A percentile compares a stretch with the other conserved stretches of the same genome.
phyloP scores from a whole-genome alignment of 352 stramenopile species.

The Phytopythium delawarense region DNA sequence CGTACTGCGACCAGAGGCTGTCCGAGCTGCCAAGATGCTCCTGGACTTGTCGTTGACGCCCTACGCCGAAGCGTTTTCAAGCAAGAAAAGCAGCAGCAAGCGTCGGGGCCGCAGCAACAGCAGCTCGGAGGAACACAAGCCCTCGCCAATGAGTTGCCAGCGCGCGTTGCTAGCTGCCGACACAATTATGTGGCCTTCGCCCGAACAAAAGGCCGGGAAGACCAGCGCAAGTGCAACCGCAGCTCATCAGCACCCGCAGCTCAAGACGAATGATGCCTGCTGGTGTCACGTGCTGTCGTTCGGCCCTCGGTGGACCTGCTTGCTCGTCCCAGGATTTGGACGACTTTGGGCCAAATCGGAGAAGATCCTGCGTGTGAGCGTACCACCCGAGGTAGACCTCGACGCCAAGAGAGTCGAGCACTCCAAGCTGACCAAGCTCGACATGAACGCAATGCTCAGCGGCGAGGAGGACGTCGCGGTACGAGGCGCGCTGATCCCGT shows the following conservation, averaged over 20 bases:
- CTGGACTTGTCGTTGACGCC: neutral
- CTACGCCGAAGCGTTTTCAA: neutral
- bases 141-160: neutral
- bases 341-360: slow-evolving; percentile 25
- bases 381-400: neutral
- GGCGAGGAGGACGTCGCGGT: slow-evolving; percentile 7
- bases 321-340: slow-evolving; percentile 35
- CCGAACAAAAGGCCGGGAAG: neutral
- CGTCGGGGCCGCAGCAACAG: neutral
- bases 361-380: neutral
- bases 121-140: neutral
- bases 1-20: slow-evolving; percentile 24
- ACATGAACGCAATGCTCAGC: slow-evolving; percentile 26
- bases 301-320: slow-evolving; percentile 12
- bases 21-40: slow-evolving; percentile 11
- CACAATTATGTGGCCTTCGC: slow-evolving; percentile 2
- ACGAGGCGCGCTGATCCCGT: slow-evolving; percentile 15
- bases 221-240: neutral
- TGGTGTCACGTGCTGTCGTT: slow-evolving; percentile 20
- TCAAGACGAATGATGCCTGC: slow-evolving; percentile 9
- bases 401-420: neutral
- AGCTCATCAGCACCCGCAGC: neutral
- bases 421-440: slow-evolving; percentile 19
- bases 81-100: neutral
- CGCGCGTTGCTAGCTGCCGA: slow-evolving; percentile 5